Percentiles rank a stretch among this genome's conserved stretches.
Conservation (phyloP, 2,329 filamentous ascomycete genomes). For the Parafenestella ontariensis region DNA sequence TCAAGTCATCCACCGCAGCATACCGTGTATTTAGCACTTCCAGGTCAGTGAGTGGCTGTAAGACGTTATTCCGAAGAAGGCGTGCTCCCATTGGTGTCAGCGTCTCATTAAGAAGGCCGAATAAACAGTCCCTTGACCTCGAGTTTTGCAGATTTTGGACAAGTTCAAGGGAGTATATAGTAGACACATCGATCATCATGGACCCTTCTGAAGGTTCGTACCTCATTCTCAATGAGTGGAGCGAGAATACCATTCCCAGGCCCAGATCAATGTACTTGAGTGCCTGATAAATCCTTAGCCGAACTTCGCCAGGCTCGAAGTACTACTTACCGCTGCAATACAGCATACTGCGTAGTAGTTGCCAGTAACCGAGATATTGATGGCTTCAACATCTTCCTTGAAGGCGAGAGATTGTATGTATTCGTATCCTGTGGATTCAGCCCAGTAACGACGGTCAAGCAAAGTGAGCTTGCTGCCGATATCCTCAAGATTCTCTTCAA, state of each 20-base stretch:
- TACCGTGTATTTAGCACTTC: constrained; percentile 75
- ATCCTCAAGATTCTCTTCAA: constrained; percentile 73
- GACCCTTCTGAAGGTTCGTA: constrained; percentile 89
- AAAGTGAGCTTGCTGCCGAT: constrained; percentile 64
- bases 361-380: constrained; percentile 80
- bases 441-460: constrained; percentile 82
- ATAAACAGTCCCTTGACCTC: constrained; percentile 82
- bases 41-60: constrained; percentile 83
- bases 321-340: constrained; percentile 79
- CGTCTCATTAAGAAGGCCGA: constrained; percentile 85
- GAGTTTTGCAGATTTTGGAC: constrained; percentile 83
- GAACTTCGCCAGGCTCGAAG: constrained; percentile 42
- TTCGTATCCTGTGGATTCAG: constrained; percentile 77
- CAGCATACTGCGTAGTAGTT: constrained; percentile 87
- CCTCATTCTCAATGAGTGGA: constrained; percentile 82
- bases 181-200: constrained; percentile 94
- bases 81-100: constrained; percentile 87
- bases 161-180: constrained; percentile 84
- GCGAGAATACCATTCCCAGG: constrained; percentile 71
- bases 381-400: constrained; percentile 76
- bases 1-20: constrained; percentile 83
- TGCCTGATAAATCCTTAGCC: constrained; percentile 59
- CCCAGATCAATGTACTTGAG: constrained; percentile 81
- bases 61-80: constrained; percentile 81
- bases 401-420: constrained; percentile 83